Evolutionary conservation across 202 grass and related monocot genomes (phyloP).

Genomic region (Setaria viridis): DNA sequence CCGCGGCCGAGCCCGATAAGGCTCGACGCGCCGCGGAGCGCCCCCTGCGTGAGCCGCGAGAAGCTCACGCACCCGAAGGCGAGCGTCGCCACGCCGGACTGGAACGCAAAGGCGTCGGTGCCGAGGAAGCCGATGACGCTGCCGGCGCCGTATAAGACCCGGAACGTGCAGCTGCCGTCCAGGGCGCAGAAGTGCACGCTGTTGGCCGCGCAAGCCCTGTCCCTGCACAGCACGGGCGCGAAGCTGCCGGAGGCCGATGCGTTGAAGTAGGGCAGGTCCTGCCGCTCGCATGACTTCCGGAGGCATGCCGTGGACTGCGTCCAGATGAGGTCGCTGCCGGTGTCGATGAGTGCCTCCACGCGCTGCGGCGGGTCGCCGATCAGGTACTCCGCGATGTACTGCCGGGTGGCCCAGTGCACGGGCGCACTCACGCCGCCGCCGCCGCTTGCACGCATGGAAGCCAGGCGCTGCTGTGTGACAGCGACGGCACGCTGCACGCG

Average conservation of each 20-base stretch:
- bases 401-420: background rate
- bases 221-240: background rate
- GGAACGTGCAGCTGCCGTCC: conserved; percentile 2
- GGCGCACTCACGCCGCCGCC: conserved; percentile 2
- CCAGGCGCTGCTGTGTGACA: background rate
- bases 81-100: background rate
- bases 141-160: background rate
- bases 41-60: rapidly evolving
- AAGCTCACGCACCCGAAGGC: conserved; percentile 35
- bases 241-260: background rate
- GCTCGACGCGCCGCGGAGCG: background rate
- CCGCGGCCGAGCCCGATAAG: conserved; percentile 40
- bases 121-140: background rate
- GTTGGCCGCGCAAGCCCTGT: background rate
- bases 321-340: conserved; percentile 44
- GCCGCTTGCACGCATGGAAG: background rate
- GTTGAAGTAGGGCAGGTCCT: conserved; percentile 46
- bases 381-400: conserved; percentile 37
- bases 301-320: conserved; percentile 28
- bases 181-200: background rate
- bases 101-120: conserved; percentile 34
- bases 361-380: conserved; percentile 41
- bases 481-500: background rate
- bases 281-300: background rate
- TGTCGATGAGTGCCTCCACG: conserved; percentile 36